Conservation (phyloP, 2,329 filamentous ascomycete genomes). For the Penicillium sp. region DNA sequence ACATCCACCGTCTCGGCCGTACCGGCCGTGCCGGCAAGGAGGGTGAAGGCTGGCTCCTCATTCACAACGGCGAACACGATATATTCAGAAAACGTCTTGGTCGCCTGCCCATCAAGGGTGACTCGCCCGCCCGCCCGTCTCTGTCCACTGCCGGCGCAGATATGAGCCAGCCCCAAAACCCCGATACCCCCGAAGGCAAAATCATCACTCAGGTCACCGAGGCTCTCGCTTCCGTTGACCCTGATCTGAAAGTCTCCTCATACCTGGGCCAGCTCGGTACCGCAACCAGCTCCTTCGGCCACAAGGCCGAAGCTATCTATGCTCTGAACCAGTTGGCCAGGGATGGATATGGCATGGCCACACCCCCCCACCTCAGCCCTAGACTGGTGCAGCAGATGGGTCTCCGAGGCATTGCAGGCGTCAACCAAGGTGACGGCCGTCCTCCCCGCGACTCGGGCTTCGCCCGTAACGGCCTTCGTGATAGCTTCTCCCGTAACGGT, state of each 20-base stretch:
- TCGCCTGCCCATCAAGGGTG: slow-evolving; percentile 52
- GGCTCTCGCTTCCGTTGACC: slow-evolving; percentile 30
- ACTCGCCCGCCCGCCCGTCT: slow-evolving; percentile 47
- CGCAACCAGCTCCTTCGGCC: slow-evolving; percentile 23
- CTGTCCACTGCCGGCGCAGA: slow-evolving; percentile 39
- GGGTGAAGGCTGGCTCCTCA: slow-evolving; percentile 60
- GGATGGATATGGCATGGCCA: slow-evolving; percentile 47
- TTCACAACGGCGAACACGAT: slow-evolving; percentile 51
- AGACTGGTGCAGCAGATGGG: slow-evolving; percentile 30
- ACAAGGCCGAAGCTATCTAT: slow-evolving; percentile 43
- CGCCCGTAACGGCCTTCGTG: too few relatives aligned
- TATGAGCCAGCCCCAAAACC: slow-evolving; percentile 28
- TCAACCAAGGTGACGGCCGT: too few relatives aligned
- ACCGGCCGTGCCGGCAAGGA: slow-evolving; percentile 66
- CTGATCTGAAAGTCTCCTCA: slow-evolving; percentile 27
- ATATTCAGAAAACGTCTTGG: slow-evolving; percentile 50
- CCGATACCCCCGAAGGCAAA: slow-evolving; percentile 10
- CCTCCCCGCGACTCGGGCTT: too few relatives aligned
- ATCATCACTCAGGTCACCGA: slow-evolving; percentile 44
- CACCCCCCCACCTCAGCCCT: slow-evolving; percentile 35
- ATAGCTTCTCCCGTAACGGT: slow-evolving; percentile 2
- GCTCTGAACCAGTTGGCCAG: slow-evolving; percentile 45
- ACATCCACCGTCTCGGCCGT: slow-evolving; percentile 73
- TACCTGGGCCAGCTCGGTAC: slow-evolving; percentile 30
- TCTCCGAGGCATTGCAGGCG: slow-evolving; percentile 23